phyloP scores from a whole-genome alignment of 2,329 filamentous ascomycete genomes.

The Aspergillus latus region DNA sequence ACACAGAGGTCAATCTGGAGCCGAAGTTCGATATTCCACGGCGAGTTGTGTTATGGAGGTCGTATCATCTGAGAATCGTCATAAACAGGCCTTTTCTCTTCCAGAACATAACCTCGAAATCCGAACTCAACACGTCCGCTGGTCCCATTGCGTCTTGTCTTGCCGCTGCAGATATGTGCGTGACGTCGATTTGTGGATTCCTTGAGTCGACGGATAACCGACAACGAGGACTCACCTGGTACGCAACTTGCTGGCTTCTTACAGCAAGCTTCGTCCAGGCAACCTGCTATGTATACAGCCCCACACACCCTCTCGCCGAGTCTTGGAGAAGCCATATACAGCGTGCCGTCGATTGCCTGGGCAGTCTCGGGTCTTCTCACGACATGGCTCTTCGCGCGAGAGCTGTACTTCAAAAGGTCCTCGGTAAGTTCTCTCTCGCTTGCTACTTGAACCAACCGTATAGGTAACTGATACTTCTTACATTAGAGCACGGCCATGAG shows the following conservation, averaged over 20 bases:
- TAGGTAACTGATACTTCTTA: neutral
- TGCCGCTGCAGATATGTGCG: slow-evolving; percentile 22
- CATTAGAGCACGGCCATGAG: slow-evolving; percentile 11
- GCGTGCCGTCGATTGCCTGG: slow-evolving; percentile 19
- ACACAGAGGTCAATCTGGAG: slow-evolving; percentile 13
- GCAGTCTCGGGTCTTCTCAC: slow-evolving; percentile 21
- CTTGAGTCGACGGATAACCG: slow-evolving; percentile 20
- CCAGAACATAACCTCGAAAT: slow-evolving; percentile 19
- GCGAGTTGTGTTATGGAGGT: slow-evolving; percentile 22
- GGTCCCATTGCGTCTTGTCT: slow-evolving; percentile 22
- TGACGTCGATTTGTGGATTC: slow-evolving; percentile 23
- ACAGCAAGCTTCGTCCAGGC: slow-evolving; percentile 26
- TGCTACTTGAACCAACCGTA: neutral
- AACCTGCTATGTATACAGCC: slow-evolving; percentile 25
- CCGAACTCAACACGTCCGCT: slow-evolving; percentile 14
- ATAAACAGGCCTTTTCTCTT: slow-evolving; percentile 25
- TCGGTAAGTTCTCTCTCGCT: slow-evolving; percentile 10
- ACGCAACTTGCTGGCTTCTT: slow-evolving; percentile 26
- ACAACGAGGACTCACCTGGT: slow-evolving; percentile 22
- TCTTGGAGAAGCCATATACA: slow-evolving; percentile 19
- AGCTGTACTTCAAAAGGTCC: slow-evolving; percentile 20
- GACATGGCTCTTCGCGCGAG: slow-evolving; percentile 23
- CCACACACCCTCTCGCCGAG: slow-evolving; percentile 15
- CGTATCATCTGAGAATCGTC: slow-evolving; percentile 26
- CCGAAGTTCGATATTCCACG: slow-evolving; percentile 21